Evolutionary conservation across 106 monocot genomes (phyloP), one percentile per base, ranked within the genome.

Genomic region (Dendrobium catenatum): DNA sequence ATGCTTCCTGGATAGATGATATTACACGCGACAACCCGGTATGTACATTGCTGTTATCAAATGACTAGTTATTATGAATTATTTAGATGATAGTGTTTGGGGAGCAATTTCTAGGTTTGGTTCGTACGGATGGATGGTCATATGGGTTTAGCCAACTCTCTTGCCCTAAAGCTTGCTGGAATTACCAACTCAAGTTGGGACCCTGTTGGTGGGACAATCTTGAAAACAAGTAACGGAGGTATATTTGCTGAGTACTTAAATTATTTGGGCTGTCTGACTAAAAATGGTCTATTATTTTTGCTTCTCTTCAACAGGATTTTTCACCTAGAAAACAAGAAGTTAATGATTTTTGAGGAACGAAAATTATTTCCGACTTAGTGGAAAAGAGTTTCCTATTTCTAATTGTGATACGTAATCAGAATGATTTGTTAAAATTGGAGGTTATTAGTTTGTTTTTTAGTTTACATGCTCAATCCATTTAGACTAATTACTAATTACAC

Each of bases 81-180:
- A 2, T 2, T 26, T 24, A 6, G 55, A n/a, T 33, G 54, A n/a
- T 20, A 15, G n/a, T 33, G 17, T 40, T 59, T 2, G 29, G 20
- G 64, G 22, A 18, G 29, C 9, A 48, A 42, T 72, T 16, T 82
- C 44, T 76, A 95, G 98, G 98, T 99, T 76, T 99, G 95, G 95
- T 67, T 99, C 24, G 88, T 88, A 40, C 91, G 98, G 72, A 95
- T 93, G 91, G 98, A 99, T 90, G 91, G 98, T 61, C 98, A 99
- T 83, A 95, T 95, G 98, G 93, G 93, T 37, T 83, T 99, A 59
- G 90, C 93, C 55, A 99, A 99, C 79, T 91, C 92, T 17, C 74
- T 95, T 7, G 90, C 95, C 33, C 80, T 93, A 68, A 88, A 87
- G 37, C 84, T 99, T 51, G 89, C 98, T 82, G 93, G 91, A 44